Evolutionary conservation across 192 early-diverging fungal species (phyloP).

Genomic region (Piromyces finnis): DNA sequence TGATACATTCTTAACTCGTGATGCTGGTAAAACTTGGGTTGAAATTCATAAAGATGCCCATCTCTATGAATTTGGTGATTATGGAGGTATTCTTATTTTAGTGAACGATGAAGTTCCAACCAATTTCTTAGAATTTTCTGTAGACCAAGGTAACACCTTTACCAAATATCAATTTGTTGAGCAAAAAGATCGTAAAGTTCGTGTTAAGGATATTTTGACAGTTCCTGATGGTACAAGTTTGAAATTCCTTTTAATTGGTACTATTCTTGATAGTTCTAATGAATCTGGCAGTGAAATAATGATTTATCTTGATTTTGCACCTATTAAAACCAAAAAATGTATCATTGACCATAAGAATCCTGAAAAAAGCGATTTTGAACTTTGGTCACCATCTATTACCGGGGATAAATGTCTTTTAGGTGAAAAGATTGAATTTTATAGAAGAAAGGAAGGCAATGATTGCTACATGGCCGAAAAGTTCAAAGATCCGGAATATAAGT

Average conservation of each 20-base stretch:
- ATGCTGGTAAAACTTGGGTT: constrained; percentile 72
- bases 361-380: constrained; percentile 69
- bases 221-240: constrained; percentile 44
- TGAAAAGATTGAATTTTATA: constrained; percentile 29
- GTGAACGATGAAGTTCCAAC: constrained; percentile 55
- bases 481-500: constrained; percentile 29
- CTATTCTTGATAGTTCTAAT: constrained; percentile 20
- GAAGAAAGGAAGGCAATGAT: constrained; percentile 12
- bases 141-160: constrained; percentile 66
- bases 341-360: constrained; percentile 21
- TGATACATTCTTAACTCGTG: constrained; percentile 61
- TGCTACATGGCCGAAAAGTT: constrained; percentile 30
- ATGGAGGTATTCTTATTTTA: constrained; percentile 67
- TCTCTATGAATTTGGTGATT: constrained; percentile 77
- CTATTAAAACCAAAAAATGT: constrained; percentile 45
- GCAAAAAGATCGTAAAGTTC: constrained; percentile 33
- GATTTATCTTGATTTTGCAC: constrained; percentile 54
- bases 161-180: constrained; percentile 25
- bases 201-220: constrained; percentile 39
- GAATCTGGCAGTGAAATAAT: constrained; percentile 18
- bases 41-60: constrained; percentile 45
- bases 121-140: constrained; percentile 49
- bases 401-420: constrained; percentile 73
- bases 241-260: constrained; percentile 59
- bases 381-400: constrained; percentile 59